Conservation (phyloP, 306 rosid genomes). For the Citrullus mucosospermus region DNA sequence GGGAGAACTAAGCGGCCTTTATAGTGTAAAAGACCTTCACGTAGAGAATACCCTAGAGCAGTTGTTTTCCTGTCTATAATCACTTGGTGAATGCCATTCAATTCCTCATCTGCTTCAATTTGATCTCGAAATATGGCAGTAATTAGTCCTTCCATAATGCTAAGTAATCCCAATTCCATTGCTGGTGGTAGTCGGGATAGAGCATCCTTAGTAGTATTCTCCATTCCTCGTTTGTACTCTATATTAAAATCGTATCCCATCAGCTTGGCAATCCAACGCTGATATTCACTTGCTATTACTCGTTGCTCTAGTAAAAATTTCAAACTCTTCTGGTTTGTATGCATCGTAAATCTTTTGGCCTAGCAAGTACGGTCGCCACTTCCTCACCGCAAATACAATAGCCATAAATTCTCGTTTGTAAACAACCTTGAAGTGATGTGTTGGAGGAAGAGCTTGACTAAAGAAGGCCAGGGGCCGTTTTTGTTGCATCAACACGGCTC, state of each 20-base stretch:
- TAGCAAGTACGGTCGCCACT: not conserved
- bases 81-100: too few relatives aligned
- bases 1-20: not conserved
- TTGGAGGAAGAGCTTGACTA: not conserved
- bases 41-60: not conserved
- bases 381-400: not conserved
- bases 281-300: not conserved
- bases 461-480: not conserved
- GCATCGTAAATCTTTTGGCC: not conserved
- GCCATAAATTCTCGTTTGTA: not conserved
- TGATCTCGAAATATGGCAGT: fast-evolving
- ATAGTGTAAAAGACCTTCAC: not conserved
- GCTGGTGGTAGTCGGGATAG: not conserved
- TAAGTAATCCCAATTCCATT: not conserved
- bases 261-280: not conserved
- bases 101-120: fast-evolving
- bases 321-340: not conserved
- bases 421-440: fast-evolving
- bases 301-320: not conserved
- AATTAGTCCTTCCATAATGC: too few relatives aligned
- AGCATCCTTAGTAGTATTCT: fast-evolving
- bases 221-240: not conserved
- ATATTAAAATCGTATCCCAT: not conserved
- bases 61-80: too few relatives aligned
- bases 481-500: not conserved